Conservation (phyloP, 176 grass and related monocot species). For the Zea luxurians region DNA sequence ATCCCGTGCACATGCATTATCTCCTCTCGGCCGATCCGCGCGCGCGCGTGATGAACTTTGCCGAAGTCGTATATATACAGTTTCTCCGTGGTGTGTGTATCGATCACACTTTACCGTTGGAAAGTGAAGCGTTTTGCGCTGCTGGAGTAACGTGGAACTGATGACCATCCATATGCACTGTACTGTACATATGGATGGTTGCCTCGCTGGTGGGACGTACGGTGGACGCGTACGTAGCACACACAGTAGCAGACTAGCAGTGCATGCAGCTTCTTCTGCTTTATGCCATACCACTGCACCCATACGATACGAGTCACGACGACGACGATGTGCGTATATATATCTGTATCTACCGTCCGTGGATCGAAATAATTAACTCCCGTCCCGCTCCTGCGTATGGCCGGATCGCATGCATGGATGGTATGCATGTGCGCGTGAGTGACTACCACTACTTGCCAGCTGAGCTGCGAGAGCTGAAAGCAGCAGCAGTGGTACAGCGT, state of each 20-base stretch:
- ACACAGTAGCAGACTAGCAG: too few relatives aligned
- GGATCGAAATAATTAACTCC: not conserved
- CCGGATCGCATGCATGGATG: not conserved
- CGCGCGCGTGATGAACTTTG: too few relatives aligned
- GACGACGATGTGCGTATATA: not conserved
- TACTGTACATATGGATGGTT: not conserved
- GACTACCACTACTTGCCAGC: not conserved
- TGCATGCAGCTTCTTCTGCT: not conserved
- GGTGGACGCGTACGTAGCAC: too few relatives aligned
- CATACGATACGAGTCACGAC: not conserved
- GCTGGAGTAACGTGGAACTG: too few relatives aligned
- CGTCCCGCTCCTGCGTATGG: not conserved
- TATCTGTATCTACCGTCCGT: not conserved
- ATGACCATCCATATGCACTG: not conserved
- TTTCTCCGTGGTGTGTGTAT: too few relatives aligned
- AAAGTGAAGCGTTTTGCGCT: too few relatives aligned
- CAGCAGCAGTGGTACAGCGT: not conserved
- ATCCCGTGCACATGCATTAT: too few relatives aligned
- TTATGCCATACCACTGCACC: not conserved
- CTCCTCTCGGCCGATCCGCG: too few relatives aligned
- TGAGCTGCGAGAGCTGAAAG: not conserved
- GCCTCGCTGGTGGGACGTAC: not conserved
- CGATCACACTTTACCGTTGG: too few relatives aligned
- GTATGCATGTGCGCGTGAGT: not conserved
- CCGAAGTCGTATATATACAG: too few relatives aligned